These are phyloP conservation scores for Fusarium clavum DNA, from an alignment of 2,329 filamentous ascomycete genomes.

Conservation along the genomic window DNA sequence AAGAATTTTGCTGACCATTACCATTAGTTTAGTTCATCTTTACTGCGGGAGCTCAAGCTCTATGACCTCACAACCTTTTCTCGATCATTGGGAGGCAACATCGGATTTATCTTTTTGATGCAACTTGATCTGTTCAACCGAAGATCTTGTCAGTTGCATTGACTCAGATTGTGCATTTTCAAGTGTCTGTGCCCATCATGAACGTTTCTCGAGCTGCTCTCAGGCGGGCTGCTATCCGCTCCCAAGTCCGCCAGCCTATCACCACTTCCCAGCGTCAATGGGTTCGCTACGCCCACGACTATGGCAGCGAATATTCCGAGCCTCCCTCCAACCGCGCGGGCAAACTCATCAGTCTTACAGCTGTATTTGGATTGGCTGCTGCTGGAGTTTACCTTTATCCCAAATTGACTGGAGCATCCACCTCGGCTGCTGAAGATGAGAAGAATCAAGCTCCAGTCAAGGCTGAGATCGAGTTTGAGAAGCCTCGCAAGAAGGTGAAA, in stretches of 20 bases:
- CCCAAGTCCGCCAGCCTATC: constrained; percentile 38
- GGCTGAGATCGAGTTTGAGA: constrained; percentile 75
- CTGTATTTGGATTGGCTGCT: constrained; percentile 55
- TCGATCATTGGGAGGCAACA: constrained; percentile 25
- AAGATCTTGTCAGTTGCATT: constrained; percentile 9
- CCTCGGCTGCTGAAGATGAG: constrained; percentile 31
- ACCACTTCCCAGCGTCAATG: constrained; percentile 46
- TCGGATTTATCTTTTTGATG: constrained; percentile 5
- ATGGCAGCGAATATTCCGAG: constrained; percentile 43
- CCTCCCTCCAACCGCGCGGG: constrained; percentile 42
- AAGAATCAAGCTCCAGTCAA: constrained; percentile 42
- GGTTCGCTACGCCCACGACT: constrained; percentile 46
- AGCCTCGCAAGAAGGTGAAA: constrained; percentile 65
- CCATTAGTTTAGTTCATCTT: neutral
- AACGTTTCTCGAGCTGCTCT: constrained; percentile 48
- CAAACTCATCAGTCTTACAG: constrained; percentile 48
- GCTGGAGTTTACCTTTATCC: constrained; percentile 56
- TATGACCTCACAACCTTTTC: constrained; percentile 46
- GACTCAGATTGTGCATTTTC: neutral
- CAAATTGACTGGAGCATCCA: constrained; percentile 47
- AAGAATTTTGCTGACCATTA: constrained; percentile 47
- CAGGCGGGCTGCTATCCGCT: constrained; percentile 45
- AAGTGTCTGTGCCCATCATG: constrained; percentile 42
- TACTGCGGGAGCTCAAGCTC: constrained; percentile 32
- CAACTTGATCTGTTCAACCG: constrained; percentile 8